Evolutionary conservation across 148 eudicot species (phyloP).

Genomic region (Pharnaceum exiguum): DNA sequence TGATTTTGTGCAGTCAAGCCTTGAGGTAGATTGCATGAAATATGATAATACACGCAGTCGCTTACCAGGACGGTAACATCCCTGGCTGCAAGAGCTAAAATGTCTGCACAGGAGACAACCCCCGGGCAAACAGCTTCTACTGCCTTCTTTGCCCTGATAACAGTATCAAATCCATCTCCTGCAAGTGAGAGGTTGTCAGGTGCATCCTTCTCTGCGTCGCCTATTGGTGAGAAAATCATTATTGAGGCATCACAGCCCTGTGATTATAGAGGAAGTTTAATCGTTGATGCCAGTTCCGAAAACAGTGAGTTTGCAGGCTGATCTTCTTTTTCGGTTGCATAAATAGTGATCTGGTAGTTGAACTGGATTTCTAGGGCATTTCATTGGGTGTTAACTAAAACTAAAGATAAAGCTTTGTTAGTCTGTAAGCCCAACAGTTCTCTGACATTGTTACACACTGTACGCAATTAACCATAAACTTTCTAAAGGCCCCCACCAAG

Average conservation of each 20-base stretch:
- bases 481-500: no score
- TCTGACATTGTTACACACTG: no score
- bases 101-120: constrained; percentile 49
- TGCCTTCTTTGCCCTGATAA: constrained; percentile 28
- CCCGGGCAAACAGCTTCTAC: constrained; percentile 53
- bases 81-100: constrained; percentile 44
- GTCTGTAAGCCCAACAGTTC: no score
- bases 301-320: neutral
- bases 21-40: no score
- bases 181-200: constrained; percentile 42
- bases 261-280: neutral
- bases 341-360: neutral
- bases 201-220: constrained; percentile 51
- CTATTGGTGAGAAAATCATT: constrained; percentile 40
- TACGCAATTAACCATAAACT: no score
- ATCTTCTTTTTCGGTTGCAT: neutral
- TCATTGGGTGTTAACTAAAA: no score
- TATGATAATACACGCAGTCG: no score
- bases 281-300: neutral
- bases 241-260: constrained; percentile 58
- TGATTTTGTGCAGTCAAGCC: no score
- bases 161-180: constrained; percentile 49
- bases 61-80: constrained; percentile 47
- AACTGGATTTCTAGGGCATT: no score
- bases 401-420: no score